Conservation (phyloP, 441 rosid genomes). For the Arabidopsis hybrid region DNA sequence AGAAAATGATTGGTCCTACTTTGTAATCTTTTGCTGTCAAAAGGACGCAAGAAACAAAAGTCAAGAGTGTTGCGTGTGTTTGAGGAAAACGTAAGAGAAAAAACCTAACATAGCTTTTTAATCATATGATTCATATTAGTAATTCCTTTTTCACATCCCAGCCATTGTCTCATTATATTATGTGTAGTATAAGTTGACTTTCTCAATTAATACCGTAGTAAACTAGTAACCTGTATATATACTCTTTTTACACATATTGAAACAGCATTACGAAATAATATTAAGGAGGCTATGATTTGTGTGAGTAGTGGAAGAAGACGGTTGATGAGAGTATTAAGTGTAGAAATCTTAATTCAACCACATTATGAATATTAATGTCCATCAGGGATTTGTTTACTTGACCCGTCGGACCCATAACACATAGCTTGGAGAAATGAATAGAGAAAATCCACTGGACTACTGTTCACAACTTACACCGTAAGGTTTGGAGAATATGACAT, state of each 20-base stretch:
- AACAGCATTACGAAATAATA: neutral
- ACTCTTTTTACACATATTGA: neutral
- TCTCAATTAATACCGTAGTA: too few relatives aligned
- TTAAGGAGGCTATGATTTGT: constrained; percentile 14
- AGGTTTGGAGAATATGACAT: neutral
- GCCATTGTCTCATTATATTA: too few relatives aligned
- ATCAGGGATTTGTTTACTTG: neutral
- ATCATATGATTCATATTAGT: too few relatives aligned
- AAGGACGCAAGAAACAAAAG: constrained; percentile 35
- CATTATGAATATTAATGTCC: constrained; percentile 8
- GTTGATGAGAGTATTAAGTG: constrained; percentile 27
- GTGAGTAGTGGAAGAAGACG: constrained; percentile 34
- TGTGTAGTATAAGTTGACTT: too few relatives aligned
- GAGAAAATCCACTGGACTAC: too few relatives aligned
- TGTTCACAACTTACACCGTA: constrained; percentile 7
- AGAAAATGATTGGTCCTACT: constrained; percentile 42
- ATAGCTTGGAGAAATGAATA: too few relatives aligned
- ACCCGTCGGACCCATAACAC: too few relatives aligned
- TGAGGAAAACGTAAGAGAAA: constrained; percentile 38
- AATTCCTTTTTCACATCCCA: too few relatives aligned
- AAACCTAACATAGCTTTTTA: neutral
- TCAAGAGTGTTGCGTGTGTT: constrained; percentile 45
- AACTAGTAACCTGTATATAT: too few relatives aligned
- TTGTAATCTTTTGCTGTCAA: constrained; percentile 46
- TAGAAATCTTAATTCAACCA: constrained; percentile 10